A percentile compares a stretch with the other conserved stretches of the same genome.
Conservation (phyloP, 1,284 basidiomycete genomes). For the Apiotrichum veenhuisii region DNA sequence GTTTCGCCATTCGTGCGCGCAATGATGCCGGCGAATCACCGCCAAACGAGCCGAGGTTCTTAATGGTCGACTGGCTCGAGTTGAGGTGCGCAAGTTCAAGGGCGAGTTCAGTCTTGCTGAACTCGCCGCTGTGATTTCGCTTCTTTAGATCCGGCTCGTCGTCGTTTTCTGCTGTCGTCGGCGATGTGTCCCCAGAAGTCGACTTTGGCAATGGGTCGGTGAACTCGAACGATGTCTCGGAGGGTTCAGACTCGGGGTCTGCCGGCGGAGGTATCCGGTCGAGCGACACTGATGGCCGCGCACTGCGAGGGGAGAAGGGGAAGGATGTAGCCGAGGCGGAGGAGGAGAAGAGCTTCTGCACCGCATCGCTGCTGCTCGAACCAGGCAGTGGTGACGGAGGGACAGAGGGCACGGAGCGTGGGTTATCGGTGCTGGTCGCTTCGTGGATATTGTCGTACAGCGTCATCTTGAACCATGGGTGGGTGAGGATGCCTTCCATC, state of each 20-base stretch:
- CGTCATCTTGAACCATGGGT: constrained; percentile 79
- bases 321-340: constrained; percentile 15
- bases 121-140: constrained; percentile 32
- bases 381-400: constrained; percentile 12
- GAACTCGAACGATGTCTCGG: constrained; percentile 40
- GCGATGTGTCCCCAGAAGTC: constrained; percentile 40
- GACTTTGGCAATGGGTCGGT: constrained; percentile 18
- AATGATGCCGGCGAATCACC: constrained; percentile 1
- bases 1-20: constrained; percentile 4
- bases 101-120: constrained; percentile 33
- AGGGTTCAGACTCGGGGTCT: constrained; percentile 25
- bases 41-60: constrained; percentile 14
- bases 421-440: constrained; percentile 25
- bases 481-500: constrained; percentile 80
- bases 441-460: constrained; percentile 43
- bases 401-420: background rate
- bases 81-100: constrained; percentile 46
- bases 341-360: background rate
- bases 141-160: constrained; percentile 23
- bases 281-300: constrained; percentile 8
- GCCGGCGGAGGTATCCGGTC: constrained; percentile 7
- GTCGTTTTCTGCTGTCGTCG: constrained; percentile 43
- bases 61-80: constrained; percentile 51
- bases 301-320: constrained; percentile 27
- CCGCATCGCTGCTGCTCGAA: background rate